Conservation (phyloP, 768 basidiomycete genomes). For the Russula virescens region DNA sequence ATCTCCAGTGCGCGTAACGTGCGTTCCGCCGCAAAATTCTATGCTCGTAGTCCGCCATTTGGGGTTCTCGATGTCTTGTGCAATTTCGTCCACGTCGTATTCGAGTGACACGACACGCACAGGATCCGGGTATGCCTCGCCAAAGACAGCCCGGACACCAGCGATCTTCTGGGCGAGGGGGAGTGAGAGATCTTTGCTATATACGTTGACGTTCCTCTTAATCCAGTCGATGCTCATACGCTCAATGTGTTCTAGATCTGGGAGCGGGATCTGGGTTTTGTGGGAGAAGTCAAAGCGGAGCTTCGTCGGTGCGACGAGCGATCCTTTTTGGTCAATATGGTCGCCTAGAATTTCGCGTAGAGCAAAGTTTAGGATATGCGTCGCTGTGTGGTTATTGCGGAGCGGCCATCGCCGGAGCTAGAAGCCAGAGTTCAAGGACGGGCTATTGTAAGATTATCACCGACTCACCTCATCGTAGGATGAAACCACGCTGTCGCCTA, state of each 20-base stretch:
- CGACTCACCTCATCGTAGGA: conserved; percentile 83
- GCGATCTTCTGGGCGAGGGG: conserved; percentile 77
- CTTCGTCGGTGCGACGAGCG: conserved; percentile 91
- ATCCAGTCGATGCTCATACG: conserved; percentile 84
- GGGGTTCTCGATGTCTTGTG: conserved; percentile 77
- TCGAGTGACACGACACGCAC: conserved; percentile 93
- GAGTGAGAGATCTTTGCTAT: conserved; percentile 78
- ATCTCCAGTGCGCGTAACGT: conserved; percentile 93
- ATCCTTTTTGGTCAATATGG: conserved; percentile 97
- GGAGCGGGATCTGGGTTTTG: conserved; percentile 73
- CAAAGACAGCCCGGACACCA: conserved; percentile 95
- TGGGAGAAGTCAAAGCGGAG: conserved; percentile 99
- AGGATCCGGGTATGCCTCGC: conserved; percentile 96
- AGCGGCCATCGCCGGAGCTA: conserved; percentile 92
- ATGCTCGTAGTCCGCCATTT: conserved; percentile 90
- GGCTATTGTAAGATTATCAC: not conserved
- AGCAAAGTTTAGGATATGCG: conserved; percentile 93
- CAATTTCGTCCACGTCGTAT: conserved; percentile 80
- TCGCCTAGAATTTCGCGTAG: conserved; percentile 94
- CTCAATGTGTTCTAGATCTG: conserved; percentile 82
- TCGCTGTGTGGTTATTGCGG: conserved; percentile 97
- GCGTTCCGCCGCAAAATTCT: conserved; percentile 99
- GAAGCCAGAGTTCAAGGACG: not conserved
- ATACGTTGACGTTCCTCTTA: conserved; percentile 81
- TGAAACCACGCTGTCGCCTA: conserved; percentile 78